Percentiles rank a stretch among this genome's conserved stretches.
These are phyloP conservation scores for Xylaria sp. DNA, from an alignment of 2,329 filamentous ascomycete genomes.

Conservation along the genomic window DNA sequence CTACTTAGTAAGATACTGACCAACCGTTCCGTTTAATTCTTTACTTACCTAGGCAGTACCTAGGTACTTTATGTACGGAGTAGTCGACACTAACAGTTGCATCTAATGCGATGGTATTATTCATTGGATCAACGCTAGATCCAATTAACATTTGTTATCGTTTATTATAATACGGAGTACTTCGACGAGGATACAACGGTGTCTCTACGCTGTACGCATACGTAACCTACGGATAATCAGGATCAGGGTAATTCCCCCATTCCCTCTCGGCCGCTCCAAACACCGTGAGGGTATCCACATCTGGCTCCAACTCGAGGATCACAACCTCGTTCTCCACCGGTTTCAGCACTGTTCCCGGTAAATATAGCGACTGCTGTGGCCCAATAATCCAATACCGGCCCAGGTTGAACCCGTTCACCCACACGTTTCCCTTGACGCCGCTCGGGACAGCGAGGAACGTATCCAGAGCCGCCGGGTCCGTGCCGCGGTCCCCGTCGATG, in stretches of 20 bases:
- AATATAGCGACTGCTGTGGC: constrained; percentile 60
- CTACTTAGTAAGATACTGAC: background rate
- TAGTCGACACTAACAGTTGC: too few relatives aligned
- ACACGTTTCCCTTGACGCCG: constrained; percentile 59
- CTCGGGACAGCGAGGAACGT: constrained; percentile 55
- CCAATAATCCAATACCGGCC: constrained; percentile 61
- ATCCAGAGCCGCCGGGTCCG: constrained; percentile 42
- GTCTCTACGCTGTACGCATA: too few relatives aligned
- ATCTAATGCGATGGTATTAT: too few relatives aligned
- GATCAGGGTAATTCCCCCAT: constrained; percentile 49
- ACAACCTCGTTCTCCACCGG: constrained; percentile 54
- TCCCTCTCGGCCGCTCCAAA: constrained; percentile 43
- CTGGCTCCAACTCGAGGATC: constrained; percentile 58
- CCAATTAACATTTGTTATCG: background rate
- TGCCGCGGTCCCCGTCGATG: constrained; percentile 46
- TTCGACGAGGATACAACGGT: too few relatives aligned
- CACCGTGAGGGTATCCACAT: constrained; percentile 38
- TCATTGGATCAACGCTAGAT: background rate
- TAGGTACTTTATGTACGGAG: too few relatives aligned
- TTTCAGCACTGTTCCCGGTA: constrained; percentile 56
- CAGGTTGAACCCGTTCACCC: constrained; percentile 59
- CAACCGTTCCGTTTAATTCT: constrained; percentile 12
- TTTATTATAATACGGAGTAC: background rate
- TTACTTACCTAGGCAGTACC: too few relatives aligned
- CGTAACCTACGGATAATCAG: constrained; percentile 43